A percentile compares a stretch with the other conserved stretches of the same genome.
These are phyloP conservation scores for Albugo laibachii DNA, from an alignment of 352 stramenopile genomes.

Conservation along the genomic window DNA sequence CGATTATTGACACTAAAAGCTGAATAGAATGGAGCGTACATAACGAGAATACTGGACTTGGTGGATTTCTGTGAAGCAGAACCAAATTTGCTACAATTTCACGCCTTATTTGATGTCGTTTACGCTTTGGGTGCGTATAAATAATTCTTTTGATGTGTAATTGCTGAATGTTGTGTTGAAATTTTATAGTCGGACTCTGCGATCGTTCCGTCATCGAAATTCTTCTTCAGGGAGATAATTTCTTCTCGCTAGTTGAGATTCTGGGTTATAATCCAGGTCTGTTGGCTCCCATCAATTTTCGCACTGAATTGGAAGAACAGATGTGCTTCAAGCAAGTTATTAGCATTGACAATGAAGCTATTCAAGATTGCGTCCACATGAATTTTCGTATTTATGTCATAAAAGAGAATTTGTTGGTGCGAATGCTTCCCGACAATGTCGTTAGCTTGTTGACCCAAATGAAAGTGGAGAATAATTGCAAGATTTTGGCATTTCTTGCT, in stretches of 20 bases:
- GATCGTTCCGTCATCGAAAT: conserved; percentile 44
- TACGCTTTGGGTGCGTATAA: not conserved
- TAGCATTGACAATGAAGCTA: conserved; percentile 27
- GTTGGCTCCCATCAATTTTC: conserved; percentile 57
- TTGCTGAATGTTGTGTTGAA: not conserved
- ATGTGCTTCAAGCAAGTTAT: conserved; percentile 56
- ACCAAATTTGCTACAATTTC: not conserved
- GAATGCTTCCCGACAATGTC: conserved; percentile 49
- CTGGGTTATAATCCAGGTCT: conserved; percentile 62
- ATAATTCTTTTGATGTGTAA: not conserved
- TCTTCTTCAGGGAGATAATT: conserved; percentile 51
- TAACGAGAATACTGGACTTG: conserved; percentile 31
- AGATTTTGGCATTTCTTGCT: conserved; percentile 65
- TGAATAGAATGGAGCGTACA: conserved; percentile 38
- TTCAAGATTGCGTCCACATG: conserved; percentile 59
- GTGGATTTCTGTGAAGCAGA: not conserved
- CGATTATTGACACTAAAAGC: too few species aligned
- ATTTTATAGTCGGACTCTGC: conserved; percentile 43
- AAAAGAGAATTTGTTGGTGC: conserved; percentile 68
- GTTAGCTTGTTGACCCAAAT: conserved; percentile 67
- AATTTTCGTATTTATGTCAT: conserved; percentile 79
- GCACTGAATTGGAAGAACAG: conserved; percentile 30
- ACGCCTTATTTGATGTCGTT: not conserved
- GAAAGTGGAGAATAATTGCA: conserved; percentile 70
- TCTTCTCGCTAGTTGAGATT: conserved; percentile 62